A percentile compares a stretch with the other conserved stretches of the same genome.
These are phyloP conservation scores for Pseudohalonectria lignicola DNA, from an alignment of 2,329 filamentous ascomycete genomes.

Conservation along the genomic window DNA sequence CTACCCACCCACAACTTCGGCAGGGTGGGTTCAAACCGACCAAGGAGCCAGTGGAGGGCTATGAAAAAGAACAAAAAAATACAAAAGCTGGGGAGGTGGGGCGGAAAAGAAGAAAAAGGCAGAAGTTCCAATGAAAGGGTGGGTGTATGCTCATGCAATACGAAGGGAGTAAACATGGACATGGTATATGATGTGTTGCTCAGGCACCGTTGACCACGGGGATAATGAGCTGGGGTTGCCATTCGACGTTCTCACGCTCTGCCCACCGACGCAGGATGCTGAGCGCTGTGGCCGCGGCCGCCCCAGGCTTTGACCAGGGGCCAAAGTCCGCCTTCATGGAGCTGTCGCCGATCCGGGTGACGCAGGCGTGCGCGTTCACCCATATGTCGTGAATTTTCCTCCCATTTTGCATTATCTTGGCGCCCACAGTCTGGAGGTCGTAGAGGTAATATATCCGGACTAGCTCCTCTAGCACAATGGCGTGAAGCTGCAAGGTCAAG, in stretches of 20 bases:
- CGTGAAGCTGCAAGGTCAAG: constrained; percentile 31
- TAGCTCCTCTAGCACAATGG: constrained; percentile 31
- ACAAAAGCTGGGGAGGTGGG: too few relatives aligned
- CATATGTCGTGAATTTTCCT: constrained; percentile 16
- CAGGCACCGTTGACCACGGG: constrained; percentile 1
- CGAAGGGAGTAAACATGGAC: too few relatives aligned
- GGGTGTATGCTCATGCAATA: too few relatives aligned
- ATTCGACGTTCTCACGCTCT: constrained; percentile 30
- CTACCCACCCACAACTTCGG: too few relatives aligned
- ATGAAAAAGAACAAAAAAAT: too few relatives aligned
- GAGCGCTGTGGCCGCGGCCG: constrained; percentile 26
- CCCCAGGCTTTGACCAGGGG: constrained; percentile 33
- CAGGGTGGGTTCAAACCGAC: too few relatives aligned
- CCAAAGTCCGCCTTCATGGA: constrained; percentile 18
- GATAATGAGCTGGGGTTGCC: constrained; percentile 25
- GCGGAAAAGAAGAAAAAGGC: too few relatives aligned
- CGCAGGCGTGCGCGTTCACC: constrained; percentile 15
- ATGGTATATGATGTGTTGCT: too few relatives aligned
- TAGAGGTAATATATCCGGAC: constrained; percentile 14
- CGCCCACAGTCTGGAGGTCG: constrained; percentile 19
- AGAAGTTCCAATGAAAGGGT: too few relatives aligned
- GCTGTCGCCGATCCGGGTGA: constrained; percentile 17
- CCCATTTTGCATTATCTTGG: constrained; percentile 12
- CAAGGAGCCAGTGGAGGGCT: too few relatives aligned
- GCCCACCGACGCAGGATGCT: constrained; percentile 31